These are phyloP conservation scores for Aspergillus sclerotialis DNA, from an alignment of 2,329 filamentous ascomycete genomes.

Conservation along the genomic window DNA sequence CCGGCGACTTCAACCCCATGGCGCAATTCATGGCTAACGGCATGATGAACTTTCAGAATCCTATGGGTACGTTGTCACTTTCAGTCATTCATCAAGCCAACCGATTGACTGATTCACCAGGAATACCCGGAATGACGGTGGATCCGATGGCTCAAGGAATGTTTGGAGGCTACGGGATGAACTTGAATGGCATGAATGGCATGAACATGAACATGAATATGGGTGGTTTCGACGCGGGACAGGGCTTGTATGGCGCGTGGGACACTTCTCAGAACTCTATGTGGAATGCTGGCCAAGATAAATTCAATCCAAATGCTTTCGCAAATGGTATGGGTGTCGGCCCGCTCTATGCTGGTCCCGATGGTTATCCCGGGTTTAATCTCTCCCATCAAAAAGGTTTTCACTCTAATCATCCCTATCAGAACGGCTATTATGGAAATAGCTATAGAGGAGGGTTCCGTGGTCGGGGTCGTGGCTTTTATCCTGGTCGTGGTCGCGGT, in stretches of 20 bases:
- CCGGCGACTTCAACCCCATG: conserved; percentile 61
- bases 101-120: conserved; percentile 37
- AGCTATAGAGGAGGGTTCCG: conserved; percentile 56
- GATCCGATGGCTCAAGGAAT: conserved; percentile 51
- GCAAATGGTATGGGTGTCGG: conserved; percentile 67
- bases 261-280: conserved; percentile 64
- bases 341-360: conserved; percentile 74
- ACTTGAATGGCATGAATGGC: conserved; percentile 78
- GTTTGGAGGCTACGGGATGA: conserved; percentile 54
- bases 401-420: conserved; percentile 55
- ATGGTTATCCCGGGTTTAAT: conserved; percentile 62
- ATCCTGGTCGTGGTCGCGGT: conserved; percentile 34
- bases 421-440: conserved; percentile 74
- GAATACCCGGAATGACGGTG: conserved; percentile 78
- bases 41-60: conserved; percentile 60
- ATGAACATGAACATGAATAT: conserved; percentile 75
- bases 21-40: conserved; percentile 57
- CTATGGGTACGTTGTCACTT: conserved; percentile 71
- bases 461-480: conserved; percentile 56
- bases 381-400: conserved; percentile 59
- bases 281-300: conserved; percentile 82
- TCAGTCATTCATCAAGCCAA: not conserved
- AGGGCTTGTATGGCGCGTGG: conserved; percentile 70
- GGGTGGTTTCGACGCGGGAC: conserved; percentile 42
- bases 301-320: conserved; percentile 78